Evolutionary conservation across 2,329 filamentous ascomycete genomes (phyloP).

Genomic region (Fusarium chaquense): DNA sequence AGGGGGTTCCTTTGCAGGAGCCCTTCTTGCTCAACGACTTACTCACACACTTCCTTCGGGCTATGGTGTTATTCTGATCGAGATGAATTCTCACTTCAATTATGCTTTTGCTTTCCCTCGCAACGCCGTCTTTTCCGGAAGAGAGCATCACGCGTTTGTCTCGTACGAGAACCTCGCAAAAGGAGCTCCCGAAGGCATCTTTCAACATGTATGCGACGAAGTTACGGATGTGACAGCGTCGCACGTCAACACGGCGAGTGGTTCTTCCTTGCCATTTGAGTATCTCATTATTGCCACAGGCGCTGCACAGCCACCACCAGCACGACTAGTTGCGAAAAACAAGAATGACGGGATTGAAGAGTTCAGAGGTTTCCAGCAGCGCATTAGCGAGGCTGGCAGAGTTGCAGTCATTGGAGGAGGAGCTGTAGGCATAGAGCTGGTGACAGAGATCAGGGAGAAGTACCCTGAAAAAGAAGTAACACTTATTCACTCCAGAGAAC

Average conservation of each 20-base stretch:
- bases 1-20: conserved; percentile 32
- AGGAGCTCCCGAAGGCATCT: conserved; percentile 15
- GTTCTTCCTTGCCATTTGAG: background rate
- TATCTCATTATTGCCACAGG: conserved; percentile 35
- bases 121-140: conserved; percentile 13
- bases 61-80: conserved; percentile 25
- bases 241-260: background rate
- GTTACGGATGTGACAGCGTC: background rate
- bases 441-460: conserved; percentile 19
- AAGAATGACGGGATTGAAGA: conserved; percentile 16
- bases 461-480: conserved; percentile 17
- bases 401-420: conserved; percentile 31
- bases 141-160: conserved; percentile 19
- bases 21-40: conserved; percentile 14
- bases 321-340: background rate
- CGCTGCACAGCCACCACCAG: conserved; percentile 29
- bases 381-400: background rate
- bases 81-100: conserved; percentile 39
- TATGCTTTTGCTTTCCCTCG: conserved; percentile 30
- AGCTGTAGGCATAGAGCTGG: conserved; percentile 25
- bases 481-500: conserved; percentile 27
- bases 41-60: conserved; percentile 26
- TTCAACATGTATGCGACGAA: conserved; percentile 13
- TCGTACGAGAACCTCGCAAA: conserved; percentile 17
- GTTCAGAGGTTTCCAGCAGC: conserved; percentile 4